Percentiles rank a stretch among this genome's conserved stretches.
These are phyloP conservation scores for Verticillium albo-atrum DNA, from an alignment of 2,329 filamentous ascomycete genomes.

Conservation along the genomic window DNA sequence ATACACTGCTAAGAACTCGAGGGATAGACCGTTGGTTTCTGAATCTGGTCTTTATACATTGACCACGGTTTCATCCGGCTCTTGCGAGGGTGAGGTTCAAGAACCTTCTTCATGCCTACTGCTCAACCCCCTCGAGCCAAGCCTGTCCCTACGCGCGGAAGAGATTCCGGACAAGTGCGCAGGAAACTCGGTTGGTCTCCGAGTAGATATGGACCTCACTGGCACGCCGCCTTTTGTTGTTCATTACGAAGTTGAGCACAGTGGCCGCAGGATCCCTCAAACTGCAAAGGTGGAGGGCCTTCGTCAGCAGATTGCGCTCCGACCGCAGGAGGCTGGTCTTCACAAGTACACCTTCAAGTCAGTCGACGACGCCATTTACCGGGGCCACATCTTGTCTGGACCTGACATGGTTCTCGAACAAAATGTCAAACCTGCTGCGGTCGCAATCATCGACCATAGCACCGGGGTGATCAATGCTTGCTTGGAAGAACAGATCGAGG, in stretches of 20 bases:
- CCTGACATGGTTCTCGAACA: slow-evolving; percentile 69
- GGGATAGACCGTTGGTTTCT: slow-evolving; percentile 64
- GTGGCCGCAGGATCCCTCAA: slow-evolving; percentile 33
- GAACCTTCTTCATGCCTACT: slow-evolving; percentile 93
- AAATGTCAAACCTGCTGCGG: slow-evolving; percentile 88
- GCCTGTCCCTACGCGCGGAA: slow-evolving; percentile 67
- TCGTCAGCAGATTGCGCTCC: slow-evolving; percentile 78
- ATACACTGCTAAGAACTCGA: slow-evolving; percentile 55
- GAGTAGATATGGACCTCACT: slow-evolving; percentile 83
- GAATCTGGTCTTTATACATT: slow-evolving; percentile 84
- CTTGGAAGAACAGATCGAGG: slow-evolving; percentile 73
- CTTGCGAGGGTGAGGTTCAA: slow-evolving; percentile 81
- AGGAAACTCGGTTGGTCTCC: slow-evolving; percentile 85
- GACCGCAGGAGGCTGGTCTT: slow-evolving; percentile 73
- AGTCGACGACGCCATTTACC: slow-evolving; percentile 81
- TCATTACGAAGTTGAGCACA: slow-evolving; percentile 67
- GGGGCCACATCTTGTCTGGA: slow-evolving; percentile 56
- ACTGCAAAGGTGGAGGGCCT: slow-evolving; percentile 61
- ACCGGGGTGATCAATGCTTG: slow-evolving; percentile 62
- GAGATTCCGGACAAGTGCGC: slow-evolving; percentile 94
- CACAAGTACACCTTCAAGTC: slow-evolving; percentile 83
- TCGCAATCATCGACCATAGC: slow-evolving; percentile 62
- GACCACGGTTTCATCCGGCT: slow-evolving; percentile 71
- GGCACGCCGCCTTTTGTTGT: slow-evolving; percentile 91
- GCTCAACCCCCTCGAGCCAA: slow-evolving; percentile 85